A percentile compares a stretch with the other conserved stretches of the same genome.
Conservation (phyloP, 176 grass and related monocot species). For the Ensete ventricosum region DNA sequence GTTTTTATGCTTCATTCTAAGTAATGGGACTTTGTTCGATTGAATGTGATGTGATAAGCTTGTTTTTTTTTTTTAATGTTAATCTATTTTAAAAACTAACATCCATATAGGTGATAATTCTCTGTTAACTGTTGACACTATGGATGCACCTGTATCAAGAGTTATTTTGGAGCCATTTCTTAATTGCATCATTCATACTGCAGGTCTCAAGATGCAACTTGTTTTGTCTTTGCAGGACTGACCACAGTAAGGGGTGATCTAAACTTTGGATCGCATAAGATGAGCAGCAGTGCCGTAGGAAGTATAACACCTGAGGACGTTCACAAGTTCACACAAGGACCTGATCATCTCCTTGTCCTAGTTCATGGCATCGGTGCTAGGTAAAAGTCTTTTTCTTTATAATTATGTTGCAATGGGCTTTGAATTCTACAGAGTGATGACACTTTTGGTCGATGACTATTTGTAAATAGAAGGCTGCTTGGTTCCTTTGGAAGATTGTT, state of each 20-base stretch:
- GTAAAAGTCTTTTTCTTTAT: constrained; percentile 23
- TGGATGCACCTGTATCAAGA: background rate
- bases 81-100: no score
- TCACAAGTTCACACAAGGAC: constrained; percentile 34
- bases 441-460: no score
- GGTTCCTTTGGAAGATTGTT: background rate
- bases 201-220: constrained; percentile 5
- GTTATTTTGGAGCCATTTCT: background rate
- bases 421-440: no score
- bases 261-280: constrained; percentile 18
- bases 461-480: background rate
- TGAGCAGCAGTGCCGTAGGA: constrained; percentile 5
- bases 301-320: constrained; percentile 13
- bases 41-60: background rate
- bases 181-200: background rate
- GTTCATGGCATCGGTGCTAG: constrained; percentile 87
- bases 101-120: no score
- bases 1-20: no score
- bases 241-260: constrained; percentile 1
- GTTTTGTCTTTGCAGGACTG: constrained; percentile 5
- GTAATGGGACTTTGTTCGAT: background rate
- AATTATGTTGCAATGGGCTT: background rate
- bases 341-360: constrained; percentile 79
- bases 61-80: background rate
- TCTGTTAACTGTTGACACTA: no score